These are phyloP conservation scores for Metschnikowia lachancei DNA, from an alignment of 805 yeast species.

Conservation along the genomic window DNA sequence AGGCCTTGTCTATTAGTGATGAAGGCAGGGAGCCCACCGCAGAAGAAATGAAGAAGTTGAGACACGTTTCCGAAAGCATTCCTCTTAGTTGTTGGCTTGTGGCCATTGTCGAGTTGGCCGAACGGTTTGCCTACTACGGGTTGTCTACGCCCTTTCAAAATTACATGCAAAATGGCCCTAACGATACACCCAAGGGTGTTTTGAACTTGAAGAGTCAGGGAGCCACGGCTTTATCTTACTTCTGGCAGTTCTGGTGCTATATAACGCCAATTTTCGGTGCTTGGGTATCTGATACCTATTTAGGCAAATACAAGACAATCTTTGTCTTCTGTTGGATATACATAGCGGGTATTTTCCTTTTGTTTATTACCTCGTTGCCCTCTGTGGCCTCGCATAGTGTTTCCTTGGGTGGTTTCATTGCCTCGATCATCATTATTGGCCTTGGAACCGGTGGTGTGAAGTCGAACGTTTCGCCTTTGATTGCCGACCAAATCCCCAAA, in stretches of 20 bases:
- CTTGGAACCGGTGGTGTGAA: conserved; percentile 81
- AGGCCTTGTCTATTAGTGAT: conserved; percentile 18
- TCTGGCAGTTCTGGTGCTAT: conserved; percentile 81
- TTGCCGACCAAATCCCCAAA: conserved; percentile 53
- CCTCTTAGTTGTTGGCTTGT: conserved; percentile 61
- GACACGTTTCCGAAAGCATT: conserved; percentile 50
- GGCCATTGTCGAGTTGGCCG: conserved; percentile 73
- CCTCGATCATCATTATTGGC: conserved; percentile 60
- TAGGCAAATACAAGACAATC: conserved; percentile 72
- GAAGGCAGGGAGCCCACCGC: conserved; percentile 50
- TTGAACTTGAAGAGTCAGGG: conserved; percentile 57
- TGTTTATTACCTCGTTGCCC: conserved; percentile 70
- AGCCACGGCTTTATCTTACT: conserved; percentile 70
- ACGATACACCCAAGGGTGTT: conserved; percentile 47
- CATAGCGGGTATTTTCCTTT: conserved; percentile 57
- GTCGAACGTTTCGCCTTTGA: conserved; percentile 69
- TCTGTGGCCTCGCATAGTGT: conserved; percentile 47
- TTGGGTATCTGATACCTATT: conserved; percentile 67
- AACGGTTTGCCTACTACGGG: conserved; percentile 80
- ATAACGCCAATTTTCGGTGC: conserved; percentile 79
- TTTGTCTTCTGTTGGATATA: conserved; percentile 58
- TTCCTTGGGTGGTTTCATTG: conserved; percentile 61
- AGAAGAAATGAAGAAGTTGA: conserved; percentile 50
- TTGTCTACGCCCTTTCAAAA: conserved; percentile 73
- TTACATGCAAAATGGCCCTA: conserved; percentile 63